Evolutionary conservation across 306 rosid genomes (phyloP), one percentile per base, ranked within the genome.

Genomic region (Senna siamea): DNA sequence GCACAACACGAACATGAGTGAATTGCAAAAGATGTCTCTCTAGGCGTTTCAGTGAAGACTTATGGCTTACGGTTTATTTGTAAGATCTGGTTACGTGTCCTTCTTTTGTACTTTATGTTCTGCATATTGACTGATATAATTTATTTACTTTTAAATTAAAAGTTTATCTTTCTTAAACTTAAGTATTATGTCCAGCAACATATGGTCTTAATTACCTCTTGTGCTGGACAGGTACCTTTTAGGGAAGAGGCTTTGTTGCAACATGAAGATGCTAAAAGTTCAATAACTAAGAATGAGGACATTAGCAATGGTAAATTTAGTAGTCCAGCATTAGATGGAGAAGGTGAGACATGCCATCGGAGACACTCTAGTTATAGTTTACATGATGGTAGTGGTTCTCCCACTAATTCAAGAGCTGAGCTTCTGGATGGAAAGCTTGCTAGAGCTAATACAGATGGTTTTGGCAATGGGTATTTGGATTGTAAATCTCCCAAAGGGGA

Each of bases 21-120:
- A 87, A 76, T 86, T 92, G 89, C 92, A 83, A 86, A 89, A 87
- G 97, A 93, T 81, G 96, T 91, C 92, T 85, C 92, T 71, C 87
- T 90, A 90, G 97, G 98, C 96, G 96, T 95, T 87, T 81, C 99
- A 87, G 72, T 86, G 97, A 86, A 90, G 98, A 87, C 92, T 85
- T 86, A 84, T 83, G 95, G 91, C 97, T 92, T 90, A 78, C 93
- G 78, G 82, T 92, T 92, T 78, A 90, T 95, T 92, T 88, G 99
- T 92, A 95, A 95, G 99, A 92, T 89, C 93, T 90, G 85, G 98
- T 86, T 92, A 86, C 57, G 82, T 62, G 90, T 89, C 63, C 70
- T 71, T 14, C 15, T 9, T 10, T 11, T 43, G 4, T 14, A 59
- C 53, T 82, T 85, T 66, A 41, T 26, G 19, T 78, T 74, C 76